These are phyloP conservation scores for Pugionium dolabratum DNA, from an alignment of 345 rosid species.

Conservation along the genomic window DNA sequence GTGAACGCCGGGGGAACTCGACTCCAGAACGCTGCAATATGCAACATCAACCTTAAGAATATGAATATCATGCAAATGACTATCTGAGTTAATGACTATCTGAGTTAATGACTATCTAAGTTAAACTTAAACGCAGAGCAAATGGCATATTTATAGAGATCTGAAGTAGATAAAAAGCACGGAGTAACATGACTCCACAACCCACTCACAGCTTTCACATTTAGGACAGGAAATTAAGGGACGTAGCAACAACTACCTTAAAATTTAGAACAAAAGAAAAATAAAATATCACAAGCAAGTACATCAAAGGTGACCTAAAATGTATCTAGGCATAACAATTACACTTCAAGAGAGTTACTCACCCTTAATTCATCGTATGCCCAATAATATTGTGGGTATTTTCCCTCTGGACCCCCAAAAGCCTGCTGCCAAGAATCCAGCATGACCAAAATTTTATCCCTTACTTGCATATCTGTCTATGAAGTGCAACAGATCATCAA, in stretches of 20 bases:
- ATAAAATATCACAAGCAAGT: slow-evolving; percentile 3
- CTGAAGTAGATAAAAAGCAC: slow-evolving; percentile 3
- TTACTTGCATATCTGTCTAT: slow-evolving; percentile 87
- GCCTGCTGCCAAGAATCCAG: slow-evolving; percentile 98
- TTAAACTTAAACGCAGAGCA: background rate
- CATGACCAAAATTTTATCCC: slow-evolving; percentile 80
- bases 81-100: too few relatives aligned
- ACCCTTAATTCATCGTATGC: slow-evolving; percentile 94
- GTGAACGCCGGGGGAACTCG: slow-evolving; percentile 71
- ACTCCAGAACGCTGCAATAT: slow-evolving; percentile 78
- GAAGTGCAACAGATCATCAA: slow-evolving; percentile 29
- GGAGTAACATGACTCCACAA: slow-evolving; percentile 11
- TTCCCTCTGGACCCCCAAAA: slow-evolving; percentile 96
- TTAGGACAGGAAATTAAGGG: background rate
- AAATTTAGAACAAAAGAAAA: background rate
- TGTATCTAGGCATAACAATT: background rate
- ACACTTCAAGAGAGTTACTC: slow-evolving; percentile 21
- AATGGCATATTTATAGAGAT: slow-evolving; percentile 4
- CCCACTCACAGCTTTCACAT: slow-evolving; percentile 3
- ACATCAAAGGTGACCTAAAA: slow-evolving; percentile 9
- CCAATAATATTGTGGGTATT: slow-evolving; percentile 82
- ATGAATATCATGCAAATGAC: slow-evolving; percentile 15
- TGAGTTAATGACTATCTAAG: background rate
- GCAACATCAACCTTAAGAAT: slow-evolving; percentile 18
- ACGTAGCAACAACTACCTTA: background rate